These are phyloP conservation scores for Coriaria nepalensis DNA, from an alignment of 306 rosid species.

Conservation along the genomic window DNA sequence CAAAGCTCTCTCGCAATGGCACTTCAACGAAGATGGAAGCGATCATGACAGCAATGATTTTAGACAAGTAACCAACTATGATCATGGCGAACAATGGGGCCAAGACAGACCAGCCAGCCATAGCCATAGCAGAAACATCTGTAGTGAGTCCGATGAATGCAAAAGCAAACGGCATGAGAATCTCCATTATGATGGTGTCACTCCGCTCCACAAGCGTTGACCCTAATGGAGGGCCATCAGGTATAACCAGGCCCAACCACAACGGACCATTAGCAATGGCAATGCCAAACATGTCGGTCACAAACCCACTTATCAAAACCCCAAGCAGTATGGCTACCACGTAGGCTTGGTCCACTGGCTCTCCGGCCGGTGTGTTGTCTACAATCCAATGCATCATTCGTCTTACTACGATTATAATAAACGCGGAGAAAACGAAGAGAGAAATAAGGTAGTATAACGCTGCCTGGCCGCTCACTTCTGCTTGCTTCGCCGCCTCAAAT, in stretches of 20 bases:
- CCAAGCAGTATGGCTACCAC: constrained; percentile 28
- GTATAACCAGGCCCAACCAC: constrained; percentile 50
- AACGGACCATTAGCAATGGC: constrained; percentile 49
- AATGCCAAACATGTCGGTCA: constrained; percentile 46
- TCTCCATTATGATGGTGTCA: constrained; percentile 26
- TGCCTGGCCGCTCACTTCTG: constrained; percentile 2
- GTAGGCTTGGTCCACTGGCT: constrained; percentile 21
- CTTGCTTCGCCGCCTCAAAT: constrained; percentile 46
- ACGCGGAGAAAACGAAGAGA: neutral
- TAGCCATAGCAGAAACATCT: constrained; percentile 25
- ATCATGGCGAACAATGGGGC: constrained; percentile 33
- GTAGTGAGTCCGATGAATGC: constrained; percentile 31
- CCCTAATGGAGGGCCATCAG: constrained; percentile 71
- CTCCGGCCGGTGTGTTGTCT: constrained; percentile 33
- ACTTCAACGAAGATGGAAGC: constrained; percentile 21
- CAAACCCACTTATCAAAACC: constrained; percentile 28
- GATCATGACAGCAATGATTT: constrained; percentile 22
- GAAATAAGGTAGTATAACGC: constrained; percentile 38
- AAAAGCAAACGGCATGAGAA: constrained; percentile 53
- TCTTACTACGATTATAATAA: constrained; percentile 13
- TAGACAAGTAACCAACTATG: constrained; percentile 25
- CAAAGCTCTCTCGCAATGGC: constrained; percentile 40
- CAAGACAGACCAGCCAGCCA: constrained; percentile 27
- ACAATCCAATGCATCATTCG: constrained; percentile 25
- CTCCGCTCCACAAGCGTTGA: constrained; percentile 27